phyloP scores from a whole-genome alignment of 805 yeast species.

The Kodamaea nitidulidarum region DNA sequence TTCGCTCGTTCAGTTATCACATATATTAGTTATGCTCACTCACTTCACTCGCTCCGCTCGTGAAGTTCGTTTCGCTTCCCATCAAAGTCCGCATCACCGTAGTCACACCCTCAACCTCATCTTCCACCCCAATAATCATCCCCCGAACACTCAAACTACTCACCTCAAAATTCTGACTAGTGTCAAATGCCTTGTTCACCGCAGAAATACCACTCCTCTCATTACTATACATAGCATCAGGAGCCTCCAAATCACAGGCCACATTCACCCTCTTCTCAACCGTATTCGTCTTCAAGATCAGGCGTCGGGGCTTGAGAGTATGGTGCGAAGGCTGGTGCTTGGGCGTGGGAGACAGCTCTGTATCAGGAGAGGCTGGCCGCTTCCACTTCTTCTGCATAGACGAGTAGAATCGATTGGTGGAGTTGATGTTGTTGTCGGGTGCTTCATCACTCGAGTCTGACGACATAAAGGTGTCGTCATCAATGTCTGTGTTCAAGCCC shows the following conservation, averaged over 20 bases:
- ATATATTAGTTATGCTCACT: too few species aligned
- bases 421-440: conserved; percentile 6
- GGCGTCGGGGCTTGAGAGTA: conserved; percentile 36
- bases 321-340: conserved; percentile 43
- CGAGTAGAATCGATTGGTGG: conserved; percentile 20
- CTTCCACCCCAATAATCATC: conserved; percentile 7
- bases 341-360: conserved; percentile 30
- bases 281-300: conserved; percentile 30
- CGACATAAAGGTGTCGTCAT: conserved; percentile 8
- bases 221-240: conserved; percentile 3
- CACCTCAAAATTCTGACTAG: conserved; percentile 4
- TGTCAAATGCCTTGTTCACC: conserved; percentile 13
- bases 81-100: too few species aligned
- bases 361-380: too few species aligned
- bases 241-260: neutral
- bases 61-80: too few species aligned
- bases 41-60: too few species aligned
- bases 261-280: neutral
- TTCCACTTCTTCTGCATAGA: conserved; percentile 15
- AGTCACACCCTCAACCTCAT: too few species aligned
- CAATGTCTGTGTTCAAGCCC: conserved; percentile 20
- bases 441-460: conserved; percentile 11
- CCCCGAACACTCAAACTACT: conserved; percentile 12
- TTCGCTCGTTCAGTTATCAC: too few species aligned
- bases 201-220: conserved; percentile 13